Evolutionary conservation across 192 early-diverging fungal species (phyloP).

Genomic region (Oehlia diaphana): DNA sequence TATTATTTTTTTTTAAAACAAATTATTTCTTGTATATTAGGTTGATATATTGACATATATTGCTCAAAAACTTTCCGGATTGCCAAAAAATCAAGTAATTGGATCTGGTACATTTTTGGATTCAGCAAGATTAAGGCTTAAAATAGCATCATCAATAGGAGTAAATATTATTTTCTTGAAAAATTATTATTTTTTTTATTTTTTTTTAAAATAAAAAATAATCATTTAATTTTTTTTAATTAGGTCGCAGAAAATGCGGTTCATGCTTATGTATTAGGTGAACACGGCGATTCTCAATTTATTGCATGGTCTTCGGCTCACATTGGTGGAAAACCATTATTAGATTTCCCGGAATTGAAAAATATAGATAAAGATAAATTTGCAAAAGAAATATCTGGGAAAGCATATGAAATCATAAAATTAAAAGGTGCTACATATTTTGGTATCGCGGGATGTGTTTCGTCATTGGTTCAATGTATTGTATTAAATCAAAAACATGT

Average conservation of each 20-base stretch:
- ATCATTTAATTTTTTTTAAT: neutral
- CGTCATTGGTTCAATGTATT: constrained; percentile 65
- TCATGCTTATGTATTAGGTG: constrained; percentile 81
- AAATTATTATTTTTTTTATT: neutral
- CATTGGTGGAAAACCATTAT: constrained; percentile 68
- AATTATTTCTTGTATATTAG: neutral
- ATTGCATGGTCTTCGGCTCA: constrained; percentile 75
- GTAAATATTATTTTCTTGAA: constrained; percentile 17
- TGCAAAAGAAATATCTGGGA: constrained; percentile 61
- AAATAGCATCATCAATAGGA: constrained; percentile 48
- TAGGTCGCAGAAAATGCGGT: constrained; percentile 70
- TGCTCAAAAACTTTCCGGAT: constrained; percentile 78
- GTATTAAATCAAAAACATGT: constrained; percentile 70
- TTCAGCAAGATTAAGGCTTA: constrained; percentile 67
- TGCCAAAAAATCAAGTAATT: constrained; percentile 77
- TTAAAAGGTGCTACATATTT: constrained; percentile 85
- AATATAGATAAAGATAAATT: constrained; percentile 54
- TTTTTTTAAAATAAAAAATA: neutral
- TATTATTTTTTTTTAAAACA: neutral
- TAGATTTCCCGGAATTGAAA: constrained; percentile 63
- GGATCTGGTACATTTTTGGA: constrained; percentile 88
- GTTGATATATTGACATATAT: constrained; percentile 77
- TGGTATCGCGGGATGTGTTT: constrained; percentile 81
- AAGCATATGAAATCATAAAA: constrained; percentile 84
- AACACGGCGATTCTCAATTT: constrained; percentile 88